Evolutionary conservation across 139 green algal genomes (phyloP).

Genomic region (Tetraselmis chui): DNA sequence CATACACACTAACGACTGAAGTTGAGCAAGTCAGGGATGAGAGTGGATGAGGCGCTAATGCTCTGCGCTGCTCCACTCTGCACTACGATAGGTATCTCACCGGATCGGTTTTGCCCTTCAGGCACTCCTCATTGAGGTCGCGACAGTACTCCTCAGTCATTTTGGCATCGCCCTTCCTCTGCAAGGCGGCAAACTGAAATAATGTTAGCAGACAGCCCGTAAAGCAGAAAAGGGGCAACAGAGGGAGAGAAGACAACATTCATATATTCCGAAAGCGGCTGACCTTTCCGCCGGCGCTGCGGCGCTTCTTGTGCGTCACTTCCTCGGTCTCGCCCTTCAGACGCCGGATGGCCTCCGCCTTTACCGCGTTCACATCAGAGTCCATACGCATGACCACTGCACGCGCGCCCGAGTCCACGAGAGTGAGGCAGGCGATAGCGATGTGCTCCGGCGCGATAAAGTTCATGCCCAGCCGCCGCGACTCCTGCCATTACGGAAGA

Average conservation of each 20-base stretch:
- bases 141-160: conserved; percentile 80
- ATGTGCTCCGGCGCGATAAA: conserved; percentile 93
- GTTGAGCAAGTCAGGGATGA: too few relatives aligned
- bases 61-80: too few relatives aligned
- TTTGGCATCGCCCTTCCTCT: conserved; percentile 36
- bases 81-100: conserved; percentile 38
- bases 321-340: conserved; percentile 55
- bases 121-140: conserved; percentile 76
- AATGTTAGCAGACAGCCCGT: too few relatives aligned
- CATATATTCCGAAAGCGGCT: background rate
- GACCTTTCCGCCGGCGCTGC: background rate
- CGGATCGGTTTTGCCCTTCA: conserved; percentile 74
- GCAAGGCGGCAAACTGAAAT: background rate
- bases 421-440: conserved; percentile 62
- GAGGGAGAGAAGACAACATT: background rate
- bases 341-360: conserved; percentile 38
- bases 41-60: too few relatives aligned
- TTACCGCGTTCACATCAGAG: conserved; percentile 29
- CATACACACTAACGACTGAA: too few relatives aligned
- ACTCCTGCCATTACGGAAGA: conserved; percentile 49
- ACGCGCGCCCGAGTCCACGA: conserved; percentile 26
- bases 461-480: conserved; percentile 57
- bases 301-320: conserved; percentile 19
- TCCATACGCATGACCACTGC: conserved; percentile 26
- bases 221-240: background rate